A percentile compares a stretch with the other conserved stretches of the same genome.
These are phyloP conservation scores for Mycena metata DNA, from an alignment of 768 basidiomycete species.

Conservation along the genomic window DNA sequence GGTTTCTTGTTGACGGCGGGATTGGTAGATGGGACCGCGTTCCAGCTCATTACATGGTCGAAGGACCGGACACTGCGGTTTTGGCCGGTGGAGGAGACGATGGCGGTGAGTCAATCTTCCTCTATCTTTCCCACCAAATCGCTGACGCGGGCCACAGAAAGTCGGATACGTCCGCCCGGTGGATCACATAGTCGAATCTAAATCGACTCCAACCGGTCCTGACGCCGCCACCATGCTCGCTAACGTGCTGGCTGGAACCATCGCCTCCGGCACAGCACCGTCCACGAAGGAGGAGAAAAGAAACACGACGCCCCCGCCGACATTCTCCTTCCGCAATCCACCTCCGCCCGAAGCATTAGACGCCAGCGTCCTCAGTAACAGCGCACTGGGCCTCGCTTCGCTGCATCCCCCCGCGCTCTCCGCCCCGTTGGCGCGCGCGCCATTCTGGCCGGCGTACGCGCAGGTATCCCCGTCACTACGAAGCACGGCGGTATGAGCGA, in stretches of 20 bases:
- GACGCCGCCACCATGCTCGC: slow-evolving; percentile 34
- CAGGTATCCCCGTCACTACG: slow-evolving; percentile 53
- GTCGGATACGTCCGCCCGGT: slow-evolving; percentile 56
- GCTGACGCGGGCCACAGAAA: slow-evolving; percentile 54
- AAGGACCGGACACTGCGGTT: slow-evolving; percentile 93
- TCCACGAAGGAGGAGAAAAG: background rate
- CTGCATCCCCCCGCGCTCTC: slow-evolving; percentile 62
- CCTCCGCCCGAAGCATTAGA: slow-evolving; percentile 48
- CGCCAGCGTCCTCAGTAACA: slow-evolving; percentile 37
- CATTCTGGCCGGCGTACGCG: slow-evolving; percentile 80
- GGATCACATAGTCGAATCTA: slow-evolving; percentile 45
- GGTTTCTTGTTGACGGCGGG: background rate
- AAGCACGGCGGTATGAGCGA: slow-evolving; percentile 39
- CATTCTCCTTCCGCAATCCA: slow-evolving; percentile 69
- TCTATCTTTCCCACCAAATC: background rate
- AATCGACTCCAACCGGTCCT: slow-evolving; percentile 26
- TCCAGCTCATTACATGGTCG: slow-evolving; percentile 78
- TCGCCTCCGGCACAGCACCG: background rate
- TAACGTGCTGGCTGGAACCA: slow-evolving; percentile 5
- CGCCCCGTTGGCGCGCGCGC: slow-evolving; percentile 73
- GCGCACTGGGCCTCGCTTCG: background rate
- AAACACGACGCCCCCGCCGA: slow-evolving; percentile 39
- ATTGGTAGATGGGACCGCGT: slow-evolving; percentile 57
- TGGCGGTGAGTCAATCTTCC: slow-evolving; percentile 64
- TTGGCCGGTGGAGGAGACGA: slow-evolving; percentile 84